These are phyloP conservation scores for Apiospora saccharicola DNA, from an alignment of 2,329 filamentous ascomycete species.

Conservation along the genomic window DNA sequence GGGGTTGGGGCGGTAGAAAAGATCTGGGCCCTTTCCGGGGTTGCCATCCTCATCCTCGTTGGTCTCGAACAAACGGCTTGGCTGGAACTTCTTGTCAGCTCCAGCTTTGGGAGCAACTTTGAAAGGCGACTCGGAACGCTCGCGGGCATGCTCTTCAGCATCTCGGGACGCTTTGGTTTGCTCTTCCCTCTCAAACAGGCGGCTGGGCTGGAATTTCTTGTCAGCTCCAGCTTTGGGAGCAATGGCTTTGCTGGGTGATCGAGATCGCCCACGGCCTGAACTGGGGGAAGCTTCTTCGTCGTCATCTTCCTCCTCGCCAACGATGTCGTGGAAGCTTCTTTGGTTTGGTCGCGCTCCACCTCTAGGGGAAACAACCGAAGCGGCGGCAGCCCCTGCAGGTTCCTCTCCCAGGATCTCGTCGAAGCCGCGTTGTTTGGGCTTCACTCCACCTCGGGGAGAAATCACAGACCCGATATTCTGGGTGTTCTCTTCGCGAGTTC, in stretches of 20 bases:
- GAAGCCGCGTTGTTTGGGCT: constrained; percentile 72
- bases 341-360: constrained; percentile 67
- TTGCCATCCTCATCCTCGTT: constrained; percentile 52
- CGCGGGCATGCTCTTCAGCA: constrained; percentile 35
- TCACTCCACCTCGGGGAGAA: constrained; percentile 66
- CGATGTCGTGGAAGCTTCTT: constrained; percentile 78
- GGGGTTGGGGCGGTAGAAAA: constrained; percentile 67
- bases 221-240: constrained; percentile 42
- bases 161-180: constrained; percentile 37
- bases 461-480: constrained; percentile 58
- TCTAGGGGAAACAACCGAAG: constrained; percentile 66
- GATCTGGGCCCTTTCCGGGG: constrained; percentile 47
- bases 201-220: constrained; percentile 60
- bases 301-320: constrained; percentile 54
- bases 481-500: constrained; percentile 69
- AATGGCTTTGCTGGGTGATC: constrained; percentile 40
- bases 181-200: constrained; percentile 69
- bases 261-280: constrained; percentile 53
- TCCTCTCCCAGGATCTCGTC: constrained; percentile 74
- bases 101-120: constrained; percentile 62
- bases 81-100: constrained; percentile 67
- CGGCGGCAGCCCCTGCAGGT: constrained; percentile 34
- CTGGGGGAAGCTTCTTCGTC: constrained; percentile 46
- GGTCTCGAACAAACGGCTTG: constrained; percentile 70
- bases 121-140: constrained; percentile 55